Evolutionary conservation across 2,329 filamentous ascomycete species (phyloP).

Genomic region (Cytospora piceae): DNA sequence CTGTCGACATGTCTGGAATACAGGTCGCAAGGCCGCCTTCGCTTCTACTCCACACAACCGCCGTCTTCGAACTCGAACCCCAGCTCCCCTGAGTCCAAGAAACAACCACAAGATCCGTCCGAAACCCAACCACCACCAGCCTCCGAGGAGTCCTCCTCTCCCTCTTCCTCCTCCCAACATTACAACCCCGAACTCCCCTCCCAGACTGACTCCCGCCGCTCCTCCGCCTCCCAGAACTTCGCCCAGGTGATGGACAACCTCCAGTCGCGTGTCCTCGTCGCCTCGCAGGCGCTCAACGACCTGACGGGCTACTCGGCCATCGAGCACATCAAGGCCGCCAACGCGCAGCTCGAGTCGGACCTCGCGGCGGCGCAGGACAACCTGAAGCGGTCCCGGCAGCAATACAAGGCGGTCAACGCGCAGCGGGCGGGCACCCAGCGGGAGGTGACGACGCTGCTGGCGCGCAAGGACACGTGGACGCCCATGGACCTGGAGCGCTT

Average conservation of each 20-base stretch:
- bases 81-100: conserved; percentile 7
- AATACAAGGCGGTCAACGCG: conserved; percentile 82
- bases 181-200: conserved; percentile 48
- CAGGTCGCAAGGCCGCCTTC: conserved; percentile 33
- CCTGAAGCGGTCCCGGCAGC: conserved; percentile 72
- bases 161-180: conserved; percentile 20
- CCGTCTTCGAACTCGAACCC: background rate
- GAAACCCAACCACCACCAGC: background rate
- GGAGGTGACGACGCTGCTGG: conserved; percentile 91
- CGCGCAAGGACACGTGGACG: conserved; percentile 91
- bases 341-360: conserved; percentile 66
- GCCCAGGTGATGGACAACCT: conserved; percentile 83
- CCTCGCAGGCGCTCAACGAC: conserved; percentile 87
- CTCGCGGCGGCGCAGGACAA: conserved; percentile 63
- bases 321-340: conserved; percentile 79
- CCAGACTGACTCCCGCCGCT: conserved; percentile 49
- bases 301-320: conserved; percentile 94
- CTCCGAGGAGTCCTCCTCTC: conserved; percentile 21
- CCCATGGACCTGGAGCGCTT: conserved; percentile 89
- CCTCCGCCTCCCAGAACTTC: conserved; percentile 54
- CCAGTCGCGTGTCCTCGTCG: conserved; percentile 81
- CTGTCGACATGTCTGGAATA: conserved; percentile 38
- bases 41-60: conserved; percentile 38
- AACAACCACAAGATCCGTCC: background rate
- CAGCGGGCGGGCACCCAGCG: conserved; percentile 88